Conservation (phyloP, 768 basidiomycete species). For the Pisolithus orientalis region DNA sequence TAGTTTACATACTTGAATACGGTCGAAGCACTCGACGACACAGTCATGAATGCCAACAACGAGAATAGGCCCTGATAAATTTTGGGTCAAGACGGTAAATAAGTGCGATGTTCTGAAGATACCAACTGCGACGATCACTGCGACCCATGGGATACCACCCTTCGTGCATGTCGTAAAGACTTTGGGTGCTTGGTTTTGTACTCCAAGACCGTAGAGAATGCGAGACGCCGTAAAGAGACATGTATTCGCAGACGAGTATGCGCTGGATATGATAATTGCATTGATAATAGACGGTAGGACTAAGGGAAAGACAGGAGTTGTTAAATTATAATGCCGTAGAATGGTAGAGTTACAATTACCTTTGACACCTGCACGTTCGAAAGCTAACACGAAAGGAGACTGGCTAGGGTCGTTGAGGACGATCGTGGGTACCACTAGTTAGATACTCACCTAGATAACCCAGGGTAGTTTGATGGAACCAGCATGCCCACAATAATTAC, state of each 20-base stretch:
- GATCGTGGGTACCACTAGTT: not conserved
- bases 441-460: constrained; percentile 36
- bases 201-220: constrained; percentile 31
- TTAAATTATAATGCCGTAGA: constrained; percentile 2
- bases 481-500: constrained; percentile 66
- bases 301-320: constrained; percentile 9
- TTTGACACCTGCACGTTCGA: constrained; percentile 65
- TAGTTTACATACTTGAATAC: constrained; percentile 46
- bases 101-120: constrained; percentile 12
- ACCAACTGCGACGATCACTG: constrained; percentile 19
- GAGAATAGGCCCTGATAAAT: constrained; percentile 30
- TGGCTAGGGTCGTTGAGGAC: constrained; percentile 35
- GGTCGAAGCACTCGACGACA: constrained; percentile 43
- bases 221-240: constrained; percentile 35
- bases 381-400: constrained; percentile 84
- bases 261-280: constrained; percentile 61
- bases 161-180: constrained; percentile 34
- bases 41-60: constrained; percentile 56
- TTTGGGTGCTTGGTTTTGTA: constrained; percentile 2
- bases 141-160: constrained; percentile 38
- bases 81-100: constrained; percentile 1
- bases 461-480: constrained; percentile 59
- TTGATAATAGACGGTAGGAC: constrained; percentile 68
- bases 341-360: constrained; percentile 23
- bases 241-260: constrained; percentile 65